phyloP scores from a whole-genome alignment of 169 alveolate genomes.

The Plasmodium billcollinsi region DNA sequence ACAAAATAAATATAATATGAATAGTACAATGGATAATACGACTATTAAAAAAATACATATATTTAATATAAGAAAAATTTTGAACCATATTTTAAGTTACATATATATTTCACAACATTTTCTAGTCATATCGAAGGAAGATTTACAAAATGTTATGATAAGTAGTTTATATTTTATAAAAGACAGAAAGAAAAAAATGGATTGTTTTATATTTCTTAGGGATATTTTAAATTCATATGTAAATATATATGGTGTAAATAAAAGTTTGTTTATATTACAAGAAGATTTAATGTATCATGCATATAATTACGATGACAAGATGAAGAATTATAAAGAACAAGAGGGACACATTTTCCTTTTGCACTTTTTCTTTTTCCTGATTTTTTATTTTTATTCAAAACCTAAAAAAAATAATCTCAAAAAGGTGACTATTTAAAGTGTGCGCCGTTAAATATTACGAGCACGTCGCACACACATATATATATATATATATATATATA shows the following conservation, averaged over 20 bases:
- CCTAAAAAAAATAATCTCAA: not conserved
- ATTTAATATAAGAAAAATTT: slow-evolving; percentile 5
- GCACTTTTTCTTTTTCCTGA: slow-evolving; percentile 51
- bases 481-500: slow-evolving; percentile 7
- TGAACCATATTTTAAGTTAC: slow-evolving; percentile 25
- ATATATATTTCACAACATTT: slow-evolving; percentile 24
- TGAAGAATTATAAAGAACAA: not conserved
- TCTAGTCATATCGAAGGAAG: slow-evolving; percentile 13
- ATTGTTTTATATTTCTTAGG: slow-evolving; percentile 1
- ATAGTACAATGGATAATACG: not conserved
- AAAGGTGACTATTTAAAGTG: not conserved
- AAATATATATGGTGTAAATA: slow-evolving; percentile 4
- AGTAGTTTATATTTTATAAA: slow-evolving; percentile 60
- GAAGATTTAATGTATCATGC: not conserved
- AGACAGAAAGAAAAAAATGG: slow-evolving; percentile 20
- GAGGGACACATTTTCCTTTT: slow-evolving; percentile 4
- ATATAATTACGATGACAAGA: not conserved
- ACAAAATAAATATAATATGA: not conserved
- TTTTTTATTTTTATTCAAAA: slow-evolving; percentile 44
- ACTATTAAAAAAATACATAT: not conserved
- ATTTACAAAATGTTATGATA: slow-evolving; percentile 20
- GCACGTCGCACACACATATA: not conserved
- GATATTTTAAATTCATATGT: slow-evolving; percentile 29
- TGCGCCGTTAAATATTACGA: too few relatives aligned
- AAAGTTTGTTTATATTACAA: slow-evolving; percentile 7